Evolutionary conservation across 441 rosid genomes (phyloP).

Genomic region (Rhodomyrtus psidioides): DNA sequence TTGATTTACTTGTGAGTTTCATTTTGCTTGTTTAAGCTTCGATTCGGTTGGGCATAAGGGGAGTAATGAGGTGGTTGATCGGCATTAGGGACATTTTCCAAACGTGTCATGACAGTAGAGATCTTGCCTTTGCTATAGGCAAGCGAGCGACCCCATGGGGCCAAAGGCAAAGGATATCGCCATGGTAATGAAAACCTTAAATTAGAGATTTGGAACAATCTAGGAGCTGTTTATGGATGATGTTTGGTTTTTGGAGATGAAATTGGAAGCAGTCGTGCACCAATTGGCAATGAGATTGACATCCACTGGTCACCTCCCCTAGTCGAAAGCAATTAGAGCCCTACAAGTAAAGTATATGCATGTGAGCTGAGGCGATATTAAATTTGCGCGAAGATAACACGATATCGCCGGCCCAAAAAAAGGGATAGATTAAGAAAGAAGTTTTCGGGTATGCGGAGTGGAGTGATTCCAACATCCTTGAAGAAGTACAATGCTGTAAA

Average conservation of each 20-base stretch:
- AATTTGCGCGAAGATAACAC: not conserved
- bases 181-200: not conserved
- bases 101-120: conserved; percentile 5
- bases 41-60: not conserved
- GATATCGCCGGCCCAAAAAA: not conserved
- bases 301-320: not conserved
- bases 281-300: not conserved
- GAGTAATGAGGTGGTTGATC: conserved; percentile 36
- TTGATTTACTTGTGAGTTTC: not conserved
- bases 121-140: conserved; percentile 17
- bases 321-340: not conserved
- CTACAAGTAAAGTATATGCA: not conserved
- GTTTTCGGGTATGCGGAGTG: not conserved
- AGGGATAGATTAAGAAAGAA: not conserved
- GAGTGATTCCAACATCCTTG: not conserved
- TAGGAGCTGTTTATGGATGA: not conserved
- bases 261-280: not conserved
- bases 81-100: conserved; percentile 11
- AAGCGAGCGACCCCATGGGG: not conserved
- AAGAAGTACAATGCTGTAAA: not conserved
- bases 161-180: not conserved
- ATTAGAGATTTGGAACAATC: not conserved
- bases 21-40: not conserved
- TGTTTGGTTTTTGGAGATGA: not conserved
- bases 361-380: not conserved